Evolutionary conservation across 2,329 filamentous ascomycete species (phyloP).

Genomic region (Annulohypoxylon truncatum): DNA sequence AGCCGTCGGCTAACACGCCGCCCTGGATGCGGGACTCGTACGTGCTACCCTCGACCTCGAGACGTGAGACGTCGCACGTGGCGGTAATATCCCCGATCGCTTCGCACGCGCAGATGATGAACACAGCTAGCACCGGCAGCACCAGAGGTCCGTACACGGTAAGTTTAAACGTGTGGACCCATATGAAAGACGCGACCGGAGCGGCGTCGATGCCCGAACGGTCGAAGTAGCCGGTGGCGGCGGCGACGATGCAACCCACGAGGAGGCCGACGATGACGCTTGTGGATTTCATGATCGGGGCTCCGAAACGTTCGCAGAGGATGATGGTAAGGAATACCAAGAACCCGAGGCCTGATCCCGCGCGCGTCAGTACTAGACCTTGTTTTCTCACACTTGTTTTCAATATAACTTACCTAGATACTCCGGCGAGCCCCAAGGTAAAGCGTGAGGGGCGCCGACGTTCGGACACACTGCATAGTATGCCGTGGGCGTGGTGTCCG

Average conservation of each 20-base stretch:
- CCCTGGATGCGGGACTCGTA: slow-evolving; percentile 85
- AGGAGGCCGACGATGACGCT: slow-evolving; percentile 80
- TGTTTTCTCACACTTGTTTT: background rate
- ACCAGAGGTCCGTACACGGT: slow-evolving; percentile 79
- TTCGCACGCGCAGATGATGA: slow-evolving; percentile 80
- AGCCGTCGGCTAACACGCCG: slow-evolving; percentile 79
- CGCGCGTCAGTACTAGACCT: background rate
- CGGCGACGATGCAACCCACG: slow-evolving; percentile 82
- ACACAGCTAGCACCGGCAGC: slow-evolving; percentile 75
- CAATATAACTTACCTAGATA: slow-evolving; percentile 67
- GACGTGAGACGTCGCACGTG: slow-evolving; percentile 81
- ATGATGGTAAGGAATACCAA: slow-evolving; percentile 84
- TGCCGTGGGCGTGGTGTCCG: slow-evolving; percentile 60
- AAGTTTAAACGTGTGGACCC: slow-evolving; percentile 81
- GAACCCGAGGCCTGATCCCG: slow-evolving; percentile 70
- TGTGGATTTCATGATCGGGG: slow-evolving; percentile 85
- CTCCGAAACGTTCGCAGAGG: slow-evolving; percentile 81
- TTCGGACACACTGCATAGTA: slow-evolving; percentile 74
- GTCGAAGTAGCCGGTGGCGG: slow-evolving; percentile 82
- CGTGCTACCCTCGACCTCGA: slow-evolving; percentile 76
- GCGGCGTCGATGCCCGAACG: slow-evolving; percentile 76
- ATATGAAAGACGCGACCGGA: slow-evolving; percentile 79
- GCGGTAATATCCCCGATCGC: slow-evolving; percentile 85
- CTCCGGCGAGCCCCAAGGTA: slow-evolving; percentile 83
- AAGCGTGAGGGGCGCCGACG: slow-evolving; percentile 74